Conservation (phyloP, 352 stramenopile genomes). For the Globisporangium yorkense region DNA sequence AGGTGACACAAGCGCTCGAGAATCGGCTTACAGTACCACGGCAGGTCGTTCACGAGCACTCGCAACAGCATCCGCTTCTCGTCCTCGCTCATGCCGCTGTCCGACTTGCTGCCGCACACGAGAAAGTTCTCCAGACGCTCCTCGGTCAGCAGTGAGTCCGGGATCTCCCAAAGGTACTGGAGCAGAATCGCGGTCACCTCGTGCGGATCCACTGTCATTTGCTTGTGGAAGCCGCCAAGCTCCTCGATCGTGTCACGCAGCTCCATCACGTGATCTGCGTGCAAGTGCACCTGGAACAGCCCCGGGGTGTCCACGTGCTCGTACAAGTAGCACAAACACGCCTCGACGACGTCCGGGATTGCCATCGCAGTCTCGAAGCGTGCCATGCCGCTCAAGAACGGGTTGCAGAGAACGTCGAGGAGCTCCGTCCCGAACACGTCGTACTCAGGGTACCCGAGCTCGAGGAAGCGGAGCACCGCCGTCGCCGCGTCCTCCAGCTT, state of each 20-base stretch:
- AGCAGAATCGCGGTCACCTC: constrained; percentile 73
- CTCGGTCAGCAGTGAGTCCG: constrained; percentile 67
- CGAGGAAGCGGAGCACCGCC: constrained; percentile 73
- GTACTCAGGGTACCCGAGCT: constrained; percentile 82
- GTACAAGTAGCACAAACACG: constrained; percentile 76
- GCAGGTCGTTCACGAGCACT: constrained; percentile 75
- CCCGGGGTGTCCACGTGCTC: constrained; percentile 68
- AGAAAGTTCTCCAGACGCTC: constrained; percentile 70
- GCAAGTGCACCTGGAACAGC: constrained; percentile 76
- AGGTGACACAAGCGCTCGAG: constrained; percentile 69
- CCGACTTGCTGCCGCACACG: constrained; percentile 28
- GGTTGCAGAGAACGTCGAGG: constrained; percentile 75
- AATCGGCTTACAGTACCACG: constrained; percentile 75
- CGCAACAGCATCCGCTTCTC: constrained; percentile 57
- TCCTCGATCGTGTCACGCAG: constrained; percentile 79
- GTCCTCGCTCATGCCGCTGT: constrained; percentile 33
- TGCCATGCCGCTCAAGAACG: constrained; percentile 79
- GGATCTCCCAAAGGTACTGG: constrained; percentile 82
- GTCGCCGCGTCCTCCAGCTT: constrained; percentile 64
- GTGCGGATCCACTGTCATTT: constrained; percentile 76
- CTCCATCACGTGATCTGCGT: constrained; percentile 72
- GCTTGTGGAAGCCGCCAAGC: constrained; percentile 73
- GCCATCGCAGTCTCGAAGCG: constrained; percentile 80
- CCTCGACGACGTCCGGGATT: constrained; percentile 73
- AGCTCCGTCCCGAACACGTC: constrained; percentile 75